Conservation (phyloP, 2,329 filamentous ascomycete genomes). For the Cercospora sp. region DNA sequence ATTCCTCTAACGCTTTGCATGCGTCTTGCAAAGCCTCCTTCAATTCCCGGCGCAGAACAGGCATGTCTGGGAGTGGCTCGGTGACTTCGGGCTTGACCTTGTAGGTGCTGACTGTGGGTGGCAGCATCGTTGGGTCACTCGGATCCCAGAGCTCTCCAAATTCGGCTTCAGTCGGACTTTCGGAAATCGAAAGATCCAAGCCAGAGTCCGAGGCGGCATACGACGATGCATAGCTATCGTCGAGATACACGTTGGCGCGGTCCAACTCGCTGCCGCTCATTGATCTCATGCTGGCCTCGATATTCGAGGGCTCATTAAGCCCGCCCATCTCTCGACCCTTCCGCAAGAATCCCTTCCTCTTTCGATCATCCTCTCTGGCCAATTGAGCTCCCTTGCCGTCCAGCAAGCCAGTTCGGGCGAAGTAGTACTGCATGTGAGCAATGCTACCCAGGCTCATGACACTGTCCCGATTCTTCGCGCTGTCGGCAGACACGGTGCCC, state of each 20-base stretch:
- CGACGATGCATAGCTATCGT: constrained; percentile 28
- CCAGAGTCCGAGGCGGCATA: constrained; percentile 41
- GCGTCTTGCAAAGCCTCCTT: constrained; percentile 69
- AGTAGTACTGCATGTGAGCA: constrained; percentile 96
- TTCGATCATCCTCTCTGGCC: constrained; percentile 51
- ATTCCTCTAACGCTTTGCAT: constrained; percentile 64
- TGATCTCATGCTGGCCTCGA: constrained; percentile 9
- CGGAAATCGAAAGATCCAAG: constrained; percentile 41
- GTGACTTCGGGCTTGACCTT: constrained; percentile 79
- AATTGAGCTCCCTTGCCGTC: constrained; percentile 91
- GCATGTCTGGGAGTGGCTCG: constrained; percentile 78
- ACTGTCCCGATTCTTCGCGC: constrained; percentile 85
- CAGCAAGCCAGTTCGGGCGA: constrained; percentile 86
- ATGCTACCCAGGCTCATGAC: constrained; percentile 97
- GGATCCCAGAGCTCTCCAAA: constrained; percentile 53
- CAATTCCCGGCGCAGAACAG: constrained; percentile 71
- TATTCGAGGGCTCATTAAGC: constrained; percentile 10
- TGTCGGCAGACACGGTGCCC: constrained; percentile 85
- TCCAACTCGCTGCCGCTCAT: constrained; percentile 27
- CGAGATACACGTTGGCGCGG: constrained; percentile 29
- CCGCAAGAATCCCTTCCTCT: constrained; percentile 26
- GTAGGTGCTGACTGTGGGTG: constrained; percentile 97
- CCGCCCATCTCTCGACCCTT: constrained; percentile 24
- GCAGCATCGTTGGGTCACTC: constrained; percentile 73
- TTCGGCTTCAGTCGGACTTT: constrained; percentile 57